Evolutionary conservation across 495 filamentous ascomycete species (phyloP).

Genomic region (Ramalina intermedia): DNA sequence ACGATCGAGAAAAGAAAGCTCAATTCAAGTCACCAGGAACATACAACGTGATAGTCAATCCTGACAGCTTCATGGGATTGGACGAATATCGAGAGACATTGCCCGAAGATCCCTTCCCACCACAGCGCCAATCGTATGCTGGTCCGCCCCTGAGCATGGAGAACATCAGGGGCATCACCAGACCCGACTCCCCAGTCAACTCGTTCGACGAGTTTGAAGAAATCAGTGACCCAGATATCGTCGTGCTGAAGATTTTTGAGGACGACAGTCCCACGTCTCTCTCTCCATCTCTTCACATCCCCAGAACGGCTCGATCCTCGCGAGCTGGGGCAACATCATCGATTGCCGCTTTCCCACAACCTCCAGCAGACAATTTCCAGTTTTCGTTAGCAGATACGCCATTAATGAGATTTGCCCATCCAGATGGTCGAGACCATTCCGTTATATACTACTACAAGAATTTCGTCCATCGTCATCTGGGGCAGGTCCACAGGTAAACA

Average conservation of each 20-base stretch:
- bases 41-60: conserved; percentile 41
- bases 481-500: conserved; percentile 10
- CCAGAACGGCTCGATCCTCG: too few species aligned
- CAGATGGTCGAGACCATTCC: conserved; percentile 10
- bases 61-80: conserved; percentile 37
- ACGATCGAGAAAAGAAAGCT: conserved; percentile 45
- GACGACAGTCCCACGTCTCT: conserved; percentile 25
- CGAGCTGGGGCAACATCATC: too few species aligned
- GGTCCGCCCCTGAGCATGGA: neutral
- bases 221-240: conserved; percentile 7
- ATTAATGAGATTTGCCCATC: conserved; percentile 7
- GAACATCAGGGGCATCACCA: neutral
- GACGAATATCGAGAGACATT: conserved; percentile 35
- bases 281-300: conserved; percentile 3
- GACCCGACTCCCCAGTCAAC: neutral
- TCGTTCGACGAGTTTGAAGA: neutral
- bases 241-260: conserved; percentile 25
- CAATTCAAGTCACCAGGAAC: conserved; percentile 37
- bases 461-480: conserved; percentile 13
- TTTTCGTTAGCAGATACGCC: conserved; percentile 11
- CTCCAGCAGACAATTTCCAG: conserved; percentile 6
- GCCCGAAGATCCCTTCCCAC: conserved; percentile 13
- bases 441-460: conserved; percentile 13
- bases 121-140: neutral
- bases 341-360: neutral